Percentiles rank a stretch among this genome's conserved stretches.
Conservation (phyloP, 768 basidiomycete species). For the Tylopilus sp. region DNA sequence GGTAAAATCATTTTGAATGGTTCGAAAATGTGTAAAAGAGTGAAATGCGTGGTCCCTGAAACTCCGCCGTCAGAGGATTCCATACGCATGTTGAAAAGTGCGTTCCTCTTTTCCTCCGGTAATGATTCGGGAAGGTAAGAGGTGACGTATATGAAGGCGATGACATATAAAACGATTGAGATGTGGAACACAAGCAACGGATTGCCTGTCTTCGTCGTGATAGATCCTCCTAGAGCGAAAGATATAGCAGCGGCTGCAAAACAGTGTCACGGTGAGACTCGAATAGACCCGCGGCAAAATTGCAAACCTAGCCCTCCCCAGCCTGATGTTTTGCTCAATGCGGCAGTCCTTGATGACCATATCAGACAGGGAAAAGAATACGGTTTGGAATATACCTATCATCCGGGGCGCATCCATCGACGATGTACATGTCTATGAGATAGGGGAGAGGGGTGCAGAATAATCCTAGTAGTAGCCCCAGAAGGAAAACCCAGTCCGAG, state of each 20-base stretch:
- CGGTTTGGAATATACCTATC: constrained; percentile 13
- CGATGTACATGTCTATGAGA: constrained; percentile 26
- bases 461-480: constrained; percentile 15
- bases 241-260: constrained; percentile 24
- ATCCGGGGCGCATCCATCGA: constrained; percentile 26
- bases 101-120: constrained; percentile 20
- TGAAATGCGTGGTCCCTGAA: background rate
- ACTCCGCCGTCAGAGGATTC: background rate
- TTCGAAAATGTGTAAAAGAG: constrained; percentile 14
- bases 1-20: constrained; percentile 26
- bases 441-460: constrained; percentile 17
- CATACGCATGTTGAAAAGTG: constrained; percentile 6
- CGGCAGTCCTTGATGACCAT: constrained; percentile 17
- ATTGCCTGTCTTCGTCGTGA: constrained; percentile 27
- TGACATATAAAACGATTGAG: constrained; percentile 11
- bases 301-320: constrained; percentile 28
- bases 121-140: constrained; percentile 32
- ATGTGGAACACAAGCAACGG: constrained; percentile 22
- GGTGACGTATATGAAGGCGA: constrained; percentile 20
- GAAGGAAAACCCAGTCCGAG: constrained; percentile 14
- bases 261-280: background rate
- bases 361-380: constrained; percentile 3
- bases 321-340: constrained; percentile 26
- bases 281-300: background rate
- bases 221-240: constrained; percentile 27